Base-by-base conservation (phyloP, 2,329 filamentous ascomycete genomes). In the Calonectria honghensis region DNA sequence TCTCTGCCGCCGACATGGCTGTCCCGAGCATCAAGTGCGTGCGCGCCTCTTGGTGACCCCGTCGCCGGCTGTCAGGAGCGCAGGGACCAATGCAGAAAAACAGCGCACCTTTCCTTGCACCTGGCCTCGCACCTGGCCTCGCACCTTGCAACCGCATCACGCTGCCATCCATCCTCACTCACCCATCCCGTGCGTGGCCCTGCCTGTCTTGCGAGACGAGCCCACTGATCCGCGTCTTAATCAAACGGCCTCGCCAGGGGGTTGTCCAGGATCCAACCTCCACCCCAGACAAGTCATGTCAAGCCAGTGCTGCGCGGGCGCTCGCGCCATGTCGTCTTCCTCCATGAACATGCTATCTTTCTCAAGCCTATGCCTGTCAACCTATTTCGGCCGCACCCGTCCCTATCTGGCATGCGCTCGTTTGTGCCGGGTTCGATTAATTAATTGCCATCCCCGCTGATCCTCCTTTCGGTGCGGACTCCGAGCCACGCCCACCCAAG, bases 201-300 rank as follows among this genome's bases (percentile, higher is more conserved):
- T 61, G 59, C 61, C 63, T 41, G 70, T 61, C 52, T 32, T 32
- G 69, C 37, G 48, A 63, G 57, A 39, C 20, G 31, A 63, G 48
- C 29, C 72, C 72, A 73, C 52, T 73, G 72, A 67, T 71, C 72
- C 72, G 61, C 52, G 67, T 51, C 68, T 54, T 73, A 64, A 73
- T 73, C 67, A 73, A 73, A 73, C 66, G 59, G 50, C 32, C 32
- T 37, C 24, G 41, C 57, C 67, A 31, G 63, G 31, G 65, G 54
- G 37, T 29, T 29, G 41, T 24, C 14, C 45, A 45, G 48, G 48
- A 54, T 18, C 48, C 59, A 24, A 24, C 35, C 66, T 29, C 67
- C 51, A 31, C 65, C 35, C 67, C 52, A 59, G 57, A 71, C 51
- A 35, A 29, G 31, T 31, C 45, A 35, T 16, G 31, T 27, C 31